Evolutionary conservation across 805 yeast genomes (phyloP).

Genomic region (Debaryomyces hansenii): DNA sequence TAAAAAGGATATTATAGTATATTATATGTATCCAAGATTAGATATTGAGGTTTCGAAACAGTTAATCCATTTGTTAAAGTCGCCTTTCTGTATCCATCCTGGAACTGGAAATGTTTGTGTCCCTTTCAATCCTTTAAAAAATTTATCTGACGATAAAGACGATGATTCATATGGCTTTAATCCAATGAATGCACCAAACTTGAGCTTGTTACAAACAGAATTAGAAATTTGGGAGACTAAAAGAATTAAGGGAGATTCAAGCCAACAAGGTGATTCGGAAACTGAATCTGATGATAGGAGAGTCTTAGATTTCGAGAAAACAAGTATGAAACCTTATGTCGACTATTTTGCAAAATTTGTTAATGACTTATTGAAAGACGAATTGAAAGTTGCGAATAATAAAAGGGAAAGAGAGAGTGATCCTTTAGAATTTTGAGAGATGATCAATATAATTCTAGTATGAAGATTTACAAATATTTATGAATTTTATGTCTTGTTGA

Average conservation of each 20-base stretch:
- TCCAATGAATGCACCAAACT: constrained; percentile 78
- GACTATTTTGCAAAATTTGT: constrained; percentile 68
- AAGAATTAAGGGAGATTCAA: constrained; percentile 26
- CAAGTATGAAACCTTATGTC: constrained; percentile 70
- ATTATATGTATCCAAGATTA: constrained; percentile 83
- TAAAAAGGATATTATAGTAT: constrained; percentile 78
- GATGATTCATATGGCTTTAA: constrained; percentile 58
- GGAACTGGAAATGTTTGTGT: constrained; percentile 95
- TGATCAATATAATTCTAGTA: not conserved
- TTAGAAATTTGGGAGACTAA: constrained; percentile 51
- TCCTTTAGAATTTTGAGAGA: constrained; percentile 28
- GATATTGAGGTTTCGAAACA: constrained; percentile 92
- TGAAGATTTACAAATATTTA: too few relatives aligned
- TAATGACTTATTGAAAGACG: constrained; percentile 54
- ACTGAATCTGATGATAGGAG: constrained; percentile 16
- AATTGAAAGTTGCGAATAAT: constrained; percentile 32
- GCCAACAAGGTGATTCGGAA: constrained; percentile 23
- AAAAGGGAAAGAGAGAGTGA: constrained; percentile 37
- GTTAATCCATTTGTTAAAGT: constrained; percentile 86
- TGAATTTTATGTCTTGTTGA: too few relatives aligned
- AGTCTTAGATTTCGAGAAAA: constrained; percentile 55
- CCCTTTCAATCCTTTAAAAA: constrained; percentile 61
- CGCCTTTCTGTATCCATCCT: constrained; percentile 97
- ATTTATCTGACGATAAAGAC: constrained; percentile 29
- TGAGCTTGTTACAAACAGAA: constrained; percentile 63